A percentile compares a stretch with the other conserved stretches of the same genome.
Conservation (phyloP, 305 asterid genomes). For the Fraxinus greggii region DNA sequence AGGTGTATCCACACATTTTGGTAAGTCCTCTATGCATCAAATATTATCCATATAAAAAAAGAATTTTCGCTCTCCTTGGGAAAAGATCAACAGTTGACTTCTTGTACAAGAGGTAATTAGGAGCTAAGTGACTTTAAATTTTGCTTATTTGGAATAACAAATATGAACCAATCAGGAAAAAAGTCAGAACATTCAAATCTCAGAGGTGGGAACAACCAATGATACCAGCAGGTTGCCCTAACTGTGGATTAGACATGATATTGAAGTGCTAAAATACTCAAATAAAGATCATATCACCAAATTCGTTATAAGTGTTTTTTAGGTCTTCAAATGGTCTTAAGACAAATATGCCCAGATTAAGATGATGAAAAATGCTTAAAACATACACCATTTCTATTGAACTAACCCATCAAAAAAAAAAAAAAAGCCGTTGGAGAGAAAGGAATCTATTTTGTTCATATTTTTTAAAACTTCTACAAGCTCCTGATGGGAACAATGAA, state of each 20-base stretch:
- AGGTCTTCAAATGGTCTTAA: constrained; percentile 13
- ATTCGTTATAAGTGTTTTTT: background rate
- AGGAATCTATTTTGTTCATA: background rate
- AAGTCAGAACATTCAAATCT: background rate
- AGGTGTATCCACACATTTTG: constrained; percentile 7
- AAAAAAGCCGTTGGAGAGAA: background rate
- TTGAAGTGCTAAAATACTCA: constrained; percentile 10
- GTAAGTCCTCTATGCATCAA: background rate
- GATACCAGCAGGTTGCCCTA: background rate
- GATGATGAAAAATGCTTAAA: constrained; percentile 20
- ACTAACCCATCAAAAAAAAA: background rate
- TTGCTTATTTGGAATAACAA: background rate
- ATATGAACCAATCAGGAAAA: background rate
- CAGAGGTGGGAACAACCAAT: constrained; percentile 4
- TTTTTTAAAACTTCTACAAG: background rate
- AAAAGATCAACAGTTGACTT: constrained; percentile 1
- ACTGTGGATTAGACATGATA: background rate
- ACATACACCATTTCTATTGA: constrained; percentile 1
- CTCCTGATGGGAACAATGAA: background rate
- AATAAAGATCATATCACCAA: constrained; percentile 16
- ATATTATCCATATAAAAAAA: background rate
- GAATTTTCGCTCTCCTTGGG: background rate
- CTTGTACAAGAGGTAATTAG: background rate
- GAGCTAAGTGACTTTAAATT: background rate
- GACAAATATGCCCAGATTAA: constrained; percentile 12